phyloP scores from a whole-genome alignment of 1,139 yeast genomes.

The Yamadazyma triangularis region DNA sequence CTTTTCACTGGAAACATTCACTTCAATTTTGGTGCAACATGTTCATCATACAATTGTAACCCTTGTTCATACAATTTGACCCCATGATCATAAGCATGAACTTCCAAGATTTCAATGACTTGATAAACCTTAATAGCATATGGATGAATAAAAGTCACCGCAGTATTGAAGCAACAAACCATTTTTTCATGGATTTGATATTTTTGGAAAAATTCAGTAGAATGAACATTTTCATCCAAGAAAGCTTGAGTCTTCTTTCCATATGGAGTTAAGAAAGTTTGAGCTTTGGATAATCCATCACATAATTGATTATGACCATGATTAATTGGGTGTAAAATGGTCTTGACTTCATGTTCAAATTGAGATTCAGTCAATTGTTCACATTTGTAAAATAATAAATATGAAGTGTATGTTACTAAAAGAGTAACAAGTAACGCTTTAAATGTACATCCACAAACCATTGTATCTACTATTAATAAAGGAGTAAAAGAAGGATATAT shows the following conservation, averaged over 20 bases:
- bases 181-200: slow-evolving; percentile 30
- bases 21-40: slow-evolving; percentile 6
- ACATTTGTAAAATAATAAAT: slow-evolving; percentile 41
- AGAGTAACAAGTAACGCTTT: slow-evolving; percentile 26
- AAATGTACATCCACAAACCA: slow-evolving; percentile 7
- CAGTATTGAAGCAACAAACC: slow-evolving; percentile 12
- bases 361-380: slow-evolving; percentile 26
- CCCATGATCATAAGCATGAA: slow-evolving; percentile 19
- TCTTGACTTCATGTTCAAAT: slow-evolving; percentile 8
- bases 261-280: slow-evolving; percentile 29
- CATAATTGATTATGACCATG: slow-evolving; percentile 34
- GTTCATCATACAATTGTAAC: slow-evolving; percentile 4
- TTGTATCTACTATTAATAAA: neutral
- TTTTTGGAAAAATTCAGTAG: slow-evolving; percentile 32
- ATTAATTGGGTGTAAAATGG: slow-evolving; percentile 38
- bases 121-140: slow-evolving; percentile 25
- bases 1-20: too few relatives aligned
- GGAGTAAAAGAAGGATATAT: too few relatives aligned
- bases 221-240: slow-evolving; percentile 34
- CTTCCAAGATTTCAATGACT: slow-evolving; percentile 28
- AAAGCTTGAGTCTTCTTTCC: slow-evolving; percentile 20
- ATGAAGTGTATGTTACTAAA: slow-evolving; percentile 30
- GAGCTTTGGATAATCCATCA: slow-evolving; percentile 28
- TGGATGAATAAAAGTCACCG: slow-evolving; percentile 20
- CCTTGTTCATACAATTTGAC: slow-evolving; percentile 13